Conservation (phyloP, 345 rosid genomes). For the Eucalyptus paniculata region DNA sequence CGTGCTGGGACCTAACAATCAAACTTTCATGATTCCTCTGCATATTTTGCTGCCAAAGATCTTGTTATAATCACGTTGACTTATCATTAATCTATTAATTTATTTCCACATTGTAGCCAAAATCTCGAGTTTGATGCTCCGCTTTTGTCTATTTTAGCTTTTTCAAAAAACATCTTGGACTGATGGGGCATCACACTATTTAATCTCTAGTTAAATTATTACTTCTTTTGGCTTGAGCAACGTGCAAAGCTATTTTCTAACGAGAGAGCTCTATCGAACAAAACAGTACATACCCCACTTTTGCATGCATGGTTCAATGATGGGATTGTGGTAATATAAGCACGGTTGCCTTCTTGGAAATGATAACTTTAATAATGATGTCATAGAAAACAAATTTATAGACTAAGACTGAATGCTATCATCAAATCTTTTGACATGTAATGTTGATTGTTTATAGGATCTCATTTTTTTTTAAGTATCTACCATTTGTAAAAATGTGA, state of each 20-base stretch:
- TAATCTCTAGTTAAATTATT: too few relatives aligned
- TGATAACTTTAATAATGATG: neutral
- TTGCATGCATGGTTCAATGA: neutral
- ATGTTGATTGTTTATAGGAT: neutral
- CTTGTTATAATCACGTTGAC: neutral
- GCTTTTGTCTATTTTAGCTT: neutral
- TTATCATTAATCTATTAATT: neutral
- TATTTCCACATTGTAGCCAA: neutral
- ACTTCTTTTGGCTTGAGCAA: neutral
- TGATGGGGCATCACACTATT: neutral
- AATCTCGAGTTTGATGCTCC: neutral
- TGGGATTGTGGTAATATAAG: neutral
- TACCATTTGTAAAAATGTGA: neutral
- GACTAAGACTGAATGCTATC: neutral
- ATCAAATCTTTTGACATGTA: neutral
- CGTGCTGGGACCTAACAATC: neutral
- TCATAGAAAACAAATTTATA: neutral
- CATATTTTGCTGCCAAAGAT: neutral
- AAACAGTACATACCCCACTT: neutral
- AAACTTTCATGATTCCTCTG: neutral
- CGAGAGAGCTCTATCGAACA: neutral
- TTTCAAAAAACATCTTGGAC: neutral
- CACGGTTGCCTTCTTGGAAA: neutral
- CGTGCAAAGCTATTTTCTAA: neutral
- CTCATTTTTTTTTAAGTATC: too few relatives aligned